These are phyloP conservation scores for Torulaspora microellipsoides DNA, from an alignment of 805 yeast species.

Conservation along the genomic window DNA sequence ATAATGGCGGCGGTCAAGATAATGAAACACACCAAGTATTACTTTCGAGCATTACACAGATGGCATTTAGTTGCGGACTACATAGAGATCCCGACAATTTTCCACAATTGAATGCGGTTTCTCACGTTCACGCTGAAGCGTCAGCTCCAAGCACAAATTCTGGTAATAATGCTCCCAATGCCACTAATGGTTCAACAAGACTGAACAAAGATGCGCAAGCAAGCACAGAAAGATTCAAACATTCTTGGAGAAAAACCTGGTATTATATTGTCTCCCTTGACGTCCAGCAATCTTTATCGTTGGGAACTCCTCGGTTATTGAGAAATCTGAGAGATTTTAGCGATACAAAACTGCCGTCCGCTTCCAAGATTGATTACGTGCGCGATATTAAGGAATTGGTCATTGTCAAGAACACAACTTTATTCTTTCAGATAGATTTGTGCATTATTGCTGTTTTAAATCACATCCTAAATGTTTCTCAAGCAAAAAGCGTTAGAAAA, in stretches of 20 bases:
- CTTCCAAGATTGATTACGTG: constrained; percentile 35
- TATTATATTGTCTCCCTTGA: constrained; percentile 42
- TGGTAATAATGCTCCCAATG: constrained; percentile 4
- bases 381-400: constrained; percentile 42
- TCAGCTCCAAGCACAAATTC: constrained; percentile 5
- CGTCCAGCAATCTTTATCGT: constrained; percentile 39
- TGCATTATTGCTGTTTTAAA: constrained; percentile 36
- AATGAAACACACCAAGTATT: constrained; percentile 56
- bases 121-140: constrained; percentile 15
- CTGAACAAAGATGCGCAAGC: constrained; percentile 24
- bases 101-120: constrained; percentile 37
- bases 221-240: constrained; percentile 38
- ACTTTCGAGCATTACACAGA: constrained; percentile 53
- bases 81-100: constrained; percentile 63
- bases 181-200: constrained; percentile 9
- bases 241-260: constrained; percentile 60
- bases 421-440: constrained; percentile 44
- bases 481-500: constrained; percentile 41
- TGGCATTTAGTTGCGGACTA: constrained; percentile 63
- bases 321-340: constrained; percentile 38
- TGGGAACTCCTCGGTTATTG: constrained; percentile 40
- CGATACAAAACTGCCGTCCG: constrained; percentile 43
- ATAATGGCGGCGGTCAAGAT: constrained; percentile 36
- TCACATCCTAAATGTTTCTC: constrained; percentile 32
- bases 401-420: constrained; percentile 45